Percentiles rank a stretch among this genome's conserved stretches.
Conservation (phyloP, 768 basidiomycete genomes). For the Pleurotus salmoneostramineus region DNA sequence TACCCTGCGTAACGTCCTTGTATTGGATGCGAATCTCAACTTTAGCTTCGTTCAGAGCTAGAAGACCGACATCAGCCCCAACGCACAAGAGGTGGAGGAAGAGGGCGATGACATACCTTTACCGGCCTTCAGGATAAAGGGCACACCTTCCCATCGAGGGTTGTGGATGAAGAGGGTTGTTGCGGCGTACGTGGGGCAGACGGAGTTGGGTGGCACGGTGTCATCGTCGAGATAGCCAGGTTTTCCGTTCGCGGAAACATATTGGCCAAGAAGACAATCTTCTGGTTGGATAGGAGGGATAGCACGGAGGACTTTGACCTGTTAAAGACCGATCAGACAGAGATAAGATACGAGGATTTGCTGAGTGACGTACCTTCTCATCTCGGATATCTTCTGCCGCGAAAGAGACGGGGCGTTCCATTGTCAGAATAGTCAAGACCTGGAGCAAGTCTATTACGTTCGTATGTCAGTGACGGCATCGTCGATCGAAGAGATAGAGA, state of each 20-base stretch:
- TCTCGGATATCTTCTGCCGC: constrained; percentile 96
- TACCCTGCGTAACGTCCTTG: constrained; percentile 95
- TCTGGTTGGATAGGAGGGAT: constrained; percentile 77
- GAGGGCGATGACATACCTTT: constrained; percentile 57
- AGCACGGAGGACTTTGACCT: constrained; percentile 95
- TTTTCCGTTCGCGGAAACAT: constrained; percentile 83
- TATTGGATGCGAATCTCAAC: constrained; percentile 98
- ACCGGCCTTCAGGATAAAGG: constrained; percentile 96
- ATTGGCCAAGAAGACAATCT: constrained; percentile 93
- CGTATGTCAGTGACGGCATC: constrained; percentile 13
- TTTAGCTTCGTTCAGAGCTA: constrained; percentile 97
- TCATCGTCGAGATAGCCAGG: constrained; percentile 99
- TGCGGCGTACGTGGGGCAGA: constrained; percentile 93
- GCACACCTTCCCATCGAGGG: constrained; percentile 97
- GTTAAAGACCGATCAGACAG: constrained; percentile 5
- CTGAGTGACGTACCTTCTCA: constrained; percentile 72
- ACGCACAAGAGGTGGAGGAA: neutral
- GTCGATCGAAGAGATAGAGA: neutral
- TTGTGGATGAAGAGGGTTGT: constrained; percentile 90
- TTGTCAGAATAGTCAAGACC: constrained; percentile 90
- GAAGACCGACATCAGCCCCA: constrained; percentile 10
- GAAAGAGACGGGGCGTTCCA: constrained; percentile 99
- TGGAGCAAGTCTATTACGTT: constrained; percentile 76
- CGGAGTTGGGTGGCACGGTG: constrained; percentile 88
- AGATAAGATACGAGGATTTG: neutral